phyloP scores from a whole-genome alignment of 2,329 filamentous ascomycete species.

The Sphaerulina vaccinii region DNA sequence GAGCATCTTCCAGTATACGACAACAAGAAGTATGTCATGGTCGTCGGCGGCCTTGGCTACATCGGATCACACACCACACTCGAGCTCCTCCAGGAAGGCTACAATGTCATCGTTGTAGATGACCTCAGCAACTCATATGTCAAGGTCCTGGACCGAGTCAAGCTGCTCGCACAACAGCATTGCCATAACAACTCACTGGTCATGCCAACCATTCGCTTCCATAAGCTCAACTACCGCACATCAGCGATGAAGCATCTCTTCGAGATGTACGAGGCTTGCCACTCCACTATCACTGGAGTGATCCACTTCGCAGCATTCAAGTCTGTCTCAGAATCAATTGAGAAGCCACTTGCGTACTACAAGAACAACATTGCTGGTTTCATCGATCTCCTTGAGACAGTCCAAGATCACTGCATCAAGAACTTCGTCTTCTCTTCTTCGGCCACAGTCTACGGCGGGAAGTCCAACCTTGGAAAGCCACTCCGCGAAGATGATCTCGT shows the following conservation, averaged over 20 bases:
- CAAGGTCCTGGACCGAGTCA: constrained; percentile 41
- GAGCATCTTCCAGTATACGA: constrained; percentile 7
- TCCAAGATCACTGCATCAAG: constrained; percentile 61
- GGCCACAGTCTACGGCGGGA: constrained; percentile 63
- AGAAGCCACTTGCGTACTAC: constrained; percentile 62
- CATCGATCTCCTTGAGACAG: constrained; percentile 57
- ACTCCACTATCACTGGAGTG: constrained; percentile 59
- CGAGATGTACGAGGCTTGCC: constrained; percentile 42
- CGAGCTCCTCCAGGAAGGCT: constrained; percentile 54
- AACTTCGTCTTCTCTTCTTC: constrained; percentile 68
- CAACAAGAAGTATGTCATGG: constrained; percentile 44
- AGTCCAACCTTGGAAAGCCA: constrained; percentile 28
- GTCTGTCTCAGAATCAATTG: constrained; percentile 63
- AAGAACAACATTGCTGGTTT: constrained; percentile 66
- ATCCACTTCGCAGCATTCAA: constrained; percentile 70
- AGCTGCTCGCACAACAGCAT: constrained; percentile 38
- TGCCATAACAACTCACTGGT: constrained; percentile 41
- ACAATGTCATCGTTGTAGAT: constrained; percentile 53
- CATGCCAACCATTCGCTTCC: constrained; percentile 48
- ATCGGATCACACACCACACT: constrained; percentile 56
- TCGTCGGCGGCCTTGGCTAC: constrained; percentile 41
- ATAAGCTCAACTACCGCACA: constrained; percentile 51
- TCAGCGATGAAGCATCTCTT: constrained; percentile 45
- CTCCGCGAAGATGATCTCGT: constrained; percentile 30
- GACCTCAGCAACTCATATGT: constrained; percentile 47